Evolutionary conservation across 192 early-diverging fungal species (phyloP), one percentile per base, ranked within the genome.

Genomic region (Piromyces finnis): DNA sequence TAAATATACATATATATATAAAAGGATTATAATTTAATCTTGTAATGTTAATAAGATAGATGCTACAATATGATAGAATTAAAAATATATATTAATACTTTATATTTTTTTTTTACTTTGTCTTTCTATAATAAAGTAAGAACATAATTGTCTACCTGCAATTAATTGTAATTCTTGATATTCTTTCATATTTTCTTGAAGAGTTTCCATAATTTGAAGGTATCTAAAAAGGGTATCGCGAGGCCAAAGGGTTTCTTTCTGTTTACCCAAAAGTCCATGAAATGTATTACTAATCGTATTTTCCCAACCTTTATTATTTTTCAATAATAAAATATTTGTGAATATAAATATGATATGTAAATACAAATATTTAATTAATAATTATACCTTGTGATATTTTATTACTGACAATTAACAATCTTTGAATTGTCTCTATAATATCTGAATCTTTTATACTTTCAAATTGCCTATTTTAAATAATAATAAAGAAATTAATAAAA

Each of bases 171-270:
- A 77, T 79, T 88, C 87, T 82, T 86, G 83, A 80, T 87, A 87
- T 79, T 88, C 87, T 35, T 82, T 81, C 83, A 87, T 85, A 77
- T 88, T 88, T 78, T 88, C 87, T 79, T 85, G 77, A 27, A 87
- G 36, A 12, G 29, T 83, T 81, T 88, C 87, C 87, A 88, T 87
- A 41, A 84, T 77, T 77, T 88, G 87, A 30, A 88, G 78, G 77
- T 88, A 88, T 81, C 84, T 39, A 78, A 88, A 87, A 29, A 88
- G 79, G 18, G 84, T 84, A 78, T 88, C 86, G 7, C 85, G 39
- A 28, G 87, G 87, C 87, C 87, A 88, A 79, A 87, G 78, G 3
- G 87, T 86, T 29, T 86, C 85, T 29, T 78, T 80, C 26, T 81
- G 13, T 27, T 82, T 82, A 28, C 79, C 83, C 17, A 81, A 77